Percentiles rank a stretch among this genome's conserved stretches.
These are phyloP conservation scores for Agrocybe praecox DNA, from an alignment of 768 basidiomycete genomes.

Conservation along the genomic window DNA sequence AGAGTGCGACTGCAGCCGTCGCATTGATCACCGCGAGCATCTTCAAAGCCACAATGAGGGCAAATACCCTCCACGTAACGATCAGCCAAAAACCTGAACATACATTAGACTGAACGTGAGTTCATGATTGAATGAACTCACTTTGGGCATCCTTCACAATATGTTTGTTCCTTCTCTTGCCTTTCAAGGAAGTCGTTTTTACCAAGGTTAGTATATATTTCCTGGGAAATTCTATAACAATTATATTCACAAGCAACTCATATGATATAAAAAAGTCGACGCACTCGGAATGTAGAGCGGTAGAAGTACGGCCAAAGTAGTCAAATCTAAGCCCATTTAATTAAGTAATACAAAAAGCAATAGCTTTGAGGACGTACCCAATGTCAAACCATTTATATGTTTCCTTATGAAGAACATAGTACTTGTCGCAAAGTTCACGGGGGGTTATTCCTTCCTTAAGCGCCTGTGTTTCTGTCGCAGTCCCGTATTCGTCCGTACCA, in stretches of 20 bases:
- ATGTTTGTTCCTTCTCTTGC: constrained; percentile 91
- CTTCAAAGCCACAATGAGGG: constrained; percentile 89
- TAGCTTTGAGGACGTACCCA: constrained; percentile 48
- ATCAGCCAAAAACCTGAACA: constrained; percentile 85
- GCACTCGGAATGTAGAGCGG: constrained; percentile 86
- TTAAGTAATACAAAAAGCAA: neutral
- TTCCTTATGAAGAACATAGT: constrained; percentile 83
- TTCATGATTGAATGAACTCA: constrained; percentile 29
- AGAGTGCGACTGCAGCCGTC: constrained; percentile 91
- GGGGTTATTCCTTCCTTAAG: constrained; percentile 85
- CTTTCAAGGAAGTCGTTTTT: constrained; percentile 77
- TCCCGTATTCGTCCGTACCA: constrained; percentile 99
- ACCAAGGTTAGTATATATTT: constrained; percentile 83
- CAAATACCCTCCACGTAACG: constrained; percentile 98
- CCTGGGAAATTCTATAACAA: constrained; percentile 79
- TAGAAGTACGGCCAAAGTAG: constrained; percentile 94
- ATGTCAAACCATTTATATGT: constrained; percentile 99
- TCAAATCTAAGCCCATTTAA: constrained; percentile 67
- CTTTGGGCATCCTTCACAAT: constrained; percentile 91
- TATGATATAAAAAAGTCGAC: constrained; percentile 15
- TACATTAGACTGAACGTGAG: neutral
- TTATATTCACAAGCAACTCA: constrained; percentile 1
- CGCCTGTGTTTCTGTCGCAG: constrained; percentile 97
- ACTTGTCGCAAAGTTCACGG: constrained; percentile 86
- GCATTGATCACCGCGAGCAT: constrained; percentile 98